Base-by-base conservation (phyloP, 2,329 filamentous ascomycete genomes). In the Grosmannia huntii region DNA sequence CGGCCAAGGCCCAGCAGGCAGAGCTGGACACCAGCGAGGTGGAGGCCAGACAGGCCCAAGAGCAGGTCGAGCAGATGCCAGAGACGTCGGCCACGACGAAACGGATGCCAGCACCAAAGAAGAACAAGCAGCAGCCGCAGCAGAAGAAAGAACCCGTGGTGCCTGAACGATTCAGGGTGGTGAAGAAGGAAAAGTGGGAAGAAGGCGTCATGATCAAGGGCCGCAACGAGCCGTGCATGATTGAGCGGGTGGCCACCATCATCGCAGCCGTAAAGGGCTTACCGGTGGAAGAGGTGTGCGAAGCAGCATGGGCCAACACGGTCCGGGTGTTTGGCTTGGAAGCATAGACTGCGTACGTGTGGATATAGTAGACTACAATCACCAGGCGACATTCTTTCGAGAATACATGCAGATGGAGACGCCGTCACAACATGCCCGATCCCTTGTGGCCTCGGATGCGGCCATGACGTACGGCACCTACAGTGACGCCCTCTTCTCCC, bases 131-230 rank as follows among this genome's bases (percentile, higher is more conserved):
- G 46, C 46, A 11, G 46, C 46, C 21, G n/a, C 16, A 51, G 25
- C 16, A 14, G 9, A 38, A 51, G 31, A 49, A 53, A 63, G 76
- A 87, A 63, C 76, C 83, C 5, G 85, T 85, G 56, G 82, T 87
- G 1, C 85, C 86, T 0, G 78, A 83, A 56, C 74, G 89, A 38
- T 94, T 86, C 65, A 95, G 88, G 72, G 78, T 85, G 5, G 87
- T 96, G 33, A 99, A 97, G 78, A 97, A 96, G 74, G 94, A 99
- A 74, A 95, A 89, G 70, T 99, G 90, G 86, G 81, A 82, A 51
- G 83, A 89, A 66, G 92, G 91, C 0, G 79, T 79, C 48, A 92
- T 96, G 88, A 82, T 99, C 57, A 99, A 97, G 73, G 90, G 92
- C 0, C 82, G 94, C 60, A 99, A 99, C 68, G 94, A 99, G 72